phyloP scores from a whole-genome alignment of 306 rosid genomes.

The Adenanthera pavonina region DNA sequence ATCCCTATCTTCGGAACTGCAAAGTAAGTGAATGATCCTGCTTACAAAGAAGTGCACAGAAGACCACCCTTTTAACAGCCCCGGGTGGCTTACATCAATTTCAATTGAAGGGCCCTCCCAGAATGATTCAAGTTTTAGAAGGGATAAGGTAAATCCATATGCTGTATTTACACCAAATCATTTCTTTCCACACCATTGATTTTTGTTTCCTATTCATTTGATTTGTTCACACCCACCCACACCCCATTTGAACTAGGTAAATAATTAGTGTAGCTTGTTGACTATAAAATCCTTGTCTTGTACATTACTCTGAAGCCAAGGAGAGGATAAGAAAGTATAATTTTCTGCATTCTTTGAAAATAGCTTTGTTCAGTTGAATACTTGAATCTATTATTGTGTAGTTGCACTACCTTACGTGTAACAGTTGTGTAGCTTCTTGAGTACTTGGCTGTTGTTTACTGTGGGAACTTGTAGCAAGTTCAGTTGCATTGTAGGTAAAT shows the following conservation, averaged over 20 bases:
- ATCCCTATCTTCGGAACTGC: constrained; percentile 82
- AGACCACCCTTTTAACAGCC: constrained; percentile 24
- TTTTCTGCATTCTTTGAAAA: constrained; percentile 49
- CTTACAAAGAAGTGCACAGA: constrained; percentile 34
- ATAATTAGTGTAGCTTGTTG: constrained; percentile 54
- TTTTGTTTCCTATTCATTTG: constrained; percentile 69
- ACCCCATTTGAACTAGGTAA: constrained; percentile 57
- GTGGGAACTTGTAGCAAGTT: not conserved
- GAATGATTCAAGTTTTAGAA: constrained; percentile 35
- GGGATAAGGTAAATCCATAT: constrained; percentile 45
- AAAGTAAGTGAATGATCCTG: constrained; percentile 63
- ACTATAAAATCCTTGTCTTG: constrained; percentile 50
- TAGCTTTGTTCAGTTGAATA: constrained; percentile 32
- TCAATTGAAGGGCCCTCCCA: constrained; percentile 44
- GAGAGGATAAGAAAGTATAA: constrained; percentile 49
- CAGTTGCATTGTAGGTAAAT: not conserved
- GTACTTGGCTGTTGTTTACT: not conserved
- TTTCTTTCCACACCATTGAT: constrained; percentile 55
- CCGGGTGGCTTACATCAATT: constrained; percentile 33
- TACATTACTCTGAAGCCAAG: constrained; percentile 49
- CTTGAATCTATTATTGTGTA: not conserved
- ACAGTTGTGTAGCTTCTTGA: not conserved
- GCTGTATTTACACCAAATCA: constrained; percentile 36
- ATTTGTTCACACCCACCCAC: constrained; percentile 58
- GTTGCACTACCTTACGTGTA: not conserved